Conservation (phyloP, 768 basidiomycete species). For the Auricularia sp. region DNA sequence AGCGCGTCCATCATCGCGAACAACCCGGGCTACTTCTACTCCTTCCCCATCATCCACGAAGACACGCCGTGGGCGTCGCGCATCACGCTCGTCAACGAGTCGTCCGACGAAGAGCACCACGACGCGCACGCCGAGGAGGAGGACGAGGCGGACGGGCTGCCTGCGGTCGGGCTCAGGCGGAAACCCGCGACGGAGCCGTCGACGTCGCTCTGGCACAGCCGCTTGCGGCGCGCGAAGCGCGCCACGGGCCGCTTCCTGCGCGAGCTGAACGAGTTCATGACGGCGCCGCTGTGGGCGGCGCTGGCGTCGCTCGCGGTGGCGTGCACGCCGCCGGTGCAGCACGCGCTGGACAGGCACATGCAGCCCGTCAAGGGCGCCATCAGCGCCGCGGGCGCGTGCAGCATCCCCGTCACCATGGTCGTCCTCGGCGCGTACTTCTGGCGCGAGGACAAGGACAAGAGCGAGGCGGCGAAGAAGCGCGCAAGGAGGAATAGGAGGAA, state of each 20-base stretch:
- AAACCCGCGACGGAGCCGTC: slow-evolving; percentile 6
- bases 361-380: slow-evolving; percentile 60
- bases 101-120: slow-evolving; percentile 15
- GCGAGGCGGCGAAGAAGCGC: slow-evolving; percentile 13
- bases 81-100: slow-evolving; percentile 10
- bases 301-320: slow-evolving; percentile 67
- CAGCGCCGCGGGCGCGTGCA: slow-evolving; percentile 57
- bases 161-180: neutral
- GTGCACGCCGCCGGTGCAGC: slow-evolving; percentile 64
- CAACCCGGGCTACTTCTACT: slow-evolving; percentile 44
- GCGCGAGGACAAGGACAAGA: neutral
- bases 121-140: slow-evolving; percentile 7
- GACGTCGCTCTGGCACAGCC: neutral
- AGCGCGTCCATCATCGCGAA: slow-evolving; percentile 7
- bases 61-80: neutral
- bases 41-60: slow-evolving; percentile 50
- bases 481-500: slow-evolving; percentile 5
- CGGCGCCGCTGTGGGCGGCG: slow-evolving; percentile 78
- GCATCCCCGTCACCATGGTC: slow-evolving; percentile 80
- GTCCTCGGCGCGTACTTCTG: slow-evolving; percentile 93
- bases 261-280: slow-evolving; percentile 66
- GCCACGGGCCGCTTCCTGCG: slow-evolving; percentile 23
- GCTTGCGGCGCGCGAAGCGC: slow-evolving; percentile 17
- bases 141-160: slow-evolving; percentile 13
- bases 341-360: slow-evolving; percentile 51